These are phyloP conservation scores for Gomphus bonarii DNA, from an alignment of 1,284 basidiomycete species.

Conservation along the genomic window DNA sequence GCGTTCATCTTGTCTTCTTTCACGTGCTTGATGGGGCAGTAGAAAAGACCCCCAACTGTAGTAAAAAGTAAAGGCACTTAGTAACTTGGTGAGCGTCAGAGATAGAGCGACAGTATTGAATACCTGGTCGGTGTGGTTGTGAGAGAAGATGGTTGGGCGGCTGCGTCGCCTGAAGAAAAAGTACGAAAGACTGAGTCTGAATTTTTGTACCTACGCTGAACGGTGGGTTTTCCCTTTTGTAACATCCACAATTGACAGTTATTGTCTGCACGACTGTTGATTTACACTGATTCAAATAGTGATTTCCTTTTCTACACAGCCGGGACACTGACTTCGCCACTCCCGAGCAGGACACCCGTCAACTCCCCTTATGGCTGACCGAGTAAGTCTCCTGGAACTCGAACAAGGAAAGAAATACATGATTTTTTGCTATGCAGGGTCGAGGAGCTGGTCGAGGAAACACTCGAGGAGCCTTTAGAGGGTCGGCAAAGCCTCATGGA, in stretches of 20 bases:
- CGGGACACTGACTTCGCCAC: not conserved
- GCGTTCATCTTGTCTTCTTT: slow-evolving; percentile 64
- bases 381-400: slow-evolving; percentile 19
- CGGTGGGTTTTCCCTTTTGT: not conserved
- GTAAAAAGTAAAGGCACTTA: not conserved
- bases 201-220: not conserved
- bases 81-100: not conserved
- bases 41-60: slow-evolving; percentile 11
- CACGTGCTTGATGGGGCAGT: slow-evolving; percentile 11
- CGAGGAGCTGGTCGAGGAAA: slow-evolving; percentile 33
- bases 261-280: not conserved
- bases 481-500: slow-evolving; percentile 26
- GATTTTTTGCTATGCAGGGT: not conserved
- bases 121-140: not conserved
- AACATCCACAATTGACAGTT: not conserved
- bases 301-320: not conserved
- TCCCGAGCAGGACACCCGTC: not conserved
- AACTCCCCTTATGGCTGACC: slow-evolving; percentile 24
- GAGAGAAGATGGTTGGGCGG: slow-evolving; percentile 7
- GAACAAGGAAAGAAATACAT: not conserved
- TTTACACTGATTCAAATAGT: not conserved
- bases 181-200: slow-evolving; percentile 5
- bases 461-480: slow-evolving; percentile 24
- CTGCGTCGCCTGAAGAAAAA: slow-evolving; percentile 9
- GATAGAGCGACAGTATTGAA: not conserved